A percentile compares a stretch with the other conserved stretches of the same genome.
Conservation (phyloP, 768 basidiomycete genomes). For the Termitomyces eurrhizus region DNA sequence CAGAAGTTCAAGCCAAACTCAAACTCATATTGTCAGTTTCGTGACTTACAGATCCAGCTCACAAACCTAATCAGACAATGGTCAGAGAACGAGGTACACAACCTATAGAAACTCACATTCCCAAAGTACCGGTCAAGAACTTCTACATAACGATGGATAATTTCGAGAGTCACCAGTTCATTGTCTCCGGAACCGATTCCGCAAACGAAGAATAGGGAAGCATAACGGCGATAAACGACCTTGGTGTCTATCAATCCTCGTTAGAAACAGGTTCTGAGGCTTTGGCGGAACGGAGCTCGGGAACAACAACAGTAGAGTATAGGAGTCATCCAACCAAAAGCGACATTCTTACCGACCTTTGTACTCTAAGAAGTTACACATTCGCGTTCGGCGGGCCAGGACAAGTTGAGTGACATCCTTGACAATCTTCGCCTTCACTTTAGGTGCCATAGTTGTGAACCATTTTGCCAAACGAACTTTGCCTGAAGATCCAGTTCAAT, state of each 20-base stretch:
- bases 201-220: constrained; percentile 92
- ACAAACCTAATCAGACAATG: constrained; percentile 58
- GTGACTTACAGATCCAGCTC: constrained; percentile 86
- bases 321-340: neutral
- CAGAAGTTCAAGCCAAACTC: constrained; percentile 6
- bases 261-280: constrained; percentile 7
- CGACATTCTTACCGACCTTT: constrained; percentile 61
- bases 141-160: constrained; percentile 93
- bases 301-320: neutral
- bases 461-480: constrained; percentile 98
- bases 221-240: constrained; percentile 93
- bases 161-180: constrained; percentile 87
- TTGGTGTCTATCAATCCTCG: constrained; percentile 61
- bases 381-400: constrained; percentile 88
- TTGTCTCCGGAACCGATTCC: constrained; percentile 84
- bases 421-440: constrained; percentile 92
- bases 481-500: constrained; percentile 41
- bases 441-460: constrained; percentile 92
- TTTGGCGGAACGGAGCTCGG: constrained; percentile 3
- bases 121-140: constrained; percentile 90
- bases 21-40: neutral
- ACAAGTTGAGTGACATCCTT: constrained; percentile 99
- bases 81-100: constrained; percentile 5
- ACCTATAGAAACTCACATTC: constrained; percentile 55
- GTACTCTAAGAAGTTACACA: constrained; percentile 99